Evolutionary conservation across 768 basidiomycete species (phyloP).

Genomic region (Rhodotorula diobovata): DNA sequence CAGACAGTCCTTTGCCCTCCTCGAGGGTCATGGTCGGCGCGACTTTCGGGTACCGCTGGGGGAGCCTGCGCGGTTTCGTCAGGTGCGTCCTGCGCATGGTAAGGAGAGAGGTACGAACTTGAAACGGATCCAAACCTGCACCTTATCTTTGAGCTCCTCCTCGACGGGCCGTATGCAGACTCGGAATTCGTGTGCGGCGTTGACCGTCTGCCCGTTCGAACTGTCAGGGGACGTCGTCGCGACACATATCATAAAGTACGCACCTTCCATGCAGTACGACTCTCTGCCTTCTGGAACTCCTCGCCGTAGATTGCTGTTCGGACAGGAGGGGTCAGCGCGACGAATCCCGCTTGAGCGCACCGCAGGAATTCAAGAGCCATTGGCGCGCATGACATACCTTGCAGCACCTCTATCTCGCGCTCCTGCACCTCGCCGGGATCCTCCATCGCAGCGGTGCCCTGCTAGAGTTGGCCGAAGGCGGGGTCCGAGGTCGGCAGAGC

Average conservation of each 20-base stretch:
- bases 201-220: constrained; percentile 15
- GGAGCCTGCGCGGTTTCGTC: constrained; percentile 15
- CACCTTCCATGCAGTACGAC: constrained; percentile 38
- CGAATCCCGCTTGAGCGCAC: rapidly evolving
- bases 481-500: no score
- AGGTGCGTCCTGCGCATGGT: background rate
- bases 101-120: constrained; percentile 15
- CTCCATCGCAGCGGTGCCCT: constrained; percentile 5
- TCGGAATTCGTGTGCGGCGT: constrained; percentile 35
- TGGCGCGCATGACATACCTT: constrained; percentile 26
- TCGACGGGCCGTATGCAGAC: constrained; percentile 34
- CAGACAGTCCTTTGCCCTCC: constrained; percentile 20
- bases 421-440: constrained; percentile 30
- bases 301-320: constrained; percentile 34
- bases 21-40: constrained; percentile 22
- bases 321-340: background rate
- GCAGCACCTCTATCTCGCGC: constrained; percentile 35
- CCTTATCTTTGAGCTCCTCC: constrained; percentile 33
- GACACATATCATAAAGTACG: rapidly evolving
- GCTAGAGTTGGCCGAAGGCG: no score
- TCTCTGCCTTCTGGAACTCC: constrained; percentile 29
- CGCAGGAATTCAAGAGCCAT: no score
- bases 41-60: constrained; percentile 29
- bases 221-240: rapidly evolving
- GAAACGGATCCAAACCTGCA: constrained; percentile 32